phyloP scores from a whole-genome alignment of 1,284 basidiomycete species.

The Fereydounia khargensis region DNA sequence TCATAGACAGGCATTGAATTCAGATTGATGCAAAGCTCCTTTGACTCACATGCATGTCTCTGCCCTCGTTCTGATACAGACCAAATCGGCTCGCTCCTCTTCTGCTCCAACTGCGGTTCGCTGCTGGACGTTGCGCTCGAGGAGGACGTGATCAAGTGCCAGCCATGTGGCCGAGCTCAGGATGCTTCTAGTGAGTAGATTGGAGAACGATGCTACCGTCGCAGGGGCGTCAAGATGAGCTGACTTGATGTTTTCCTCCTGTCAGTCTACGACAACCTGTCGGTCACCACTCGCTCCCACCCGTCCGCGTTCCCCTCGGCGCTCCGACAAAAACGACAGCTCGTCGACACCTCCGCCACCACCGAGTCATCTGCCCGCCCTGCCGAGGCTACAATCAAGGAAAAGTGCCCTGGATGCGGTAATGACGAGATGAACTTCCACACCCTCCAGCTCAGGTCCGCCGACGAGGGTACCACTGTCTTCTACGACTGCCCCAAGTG shows the following conservation, averaged over 20 bases:
- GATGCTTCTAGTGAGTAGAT: conserved; percentile 61
- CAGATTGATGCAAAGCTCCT: too few species aligned
- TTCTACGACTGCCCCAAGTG: conserved; percentile 58
- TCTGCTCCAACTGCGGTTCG: conserved; percentile 89
- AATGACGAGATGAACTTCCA: conserved; percentile 59
- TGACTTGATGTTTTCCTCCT: not conserved
- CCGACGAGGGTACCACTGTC: conserved; percentile 59
- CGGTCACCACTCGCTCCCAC: conserved; percentile 84
- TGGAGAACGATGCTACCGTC: not conserved
- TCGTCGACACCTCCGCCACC: conserved; percentile 64
- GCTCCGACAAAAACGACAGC: conserved; percentile 79
- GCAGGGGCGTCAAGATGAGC: not conserved
- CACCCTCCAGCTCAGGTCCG: conserved; percentile 60
- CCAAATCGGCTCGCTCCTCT: conserved; percentile 77
- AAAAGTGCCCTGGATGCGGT: conserved; percentile 88
- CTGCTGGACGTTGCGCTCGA: conserved; percentile 80
- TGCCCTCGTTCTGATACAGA: too few species aligned
- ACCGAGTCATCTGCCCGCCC: conserved; percentile 22
- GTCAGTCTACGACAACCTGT: conserved; percentile 86
- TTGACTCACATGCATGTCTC: too few species aligned
- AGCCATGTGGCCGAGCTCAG: conserved; percentile 82
- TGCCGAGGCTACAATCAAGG: conserved; percentile 69
- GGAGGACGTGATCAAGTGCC: conserved; percentile 74
- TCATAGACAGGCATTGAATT: too few species aligned
- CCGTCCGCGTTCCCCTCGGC: conserved; percentile 91